Evolutionary conservation across 208 protist species (phyloP), one percentile per base, ranked within the genome.

Genomic region (Novymonas esmeraldas): DNA sequence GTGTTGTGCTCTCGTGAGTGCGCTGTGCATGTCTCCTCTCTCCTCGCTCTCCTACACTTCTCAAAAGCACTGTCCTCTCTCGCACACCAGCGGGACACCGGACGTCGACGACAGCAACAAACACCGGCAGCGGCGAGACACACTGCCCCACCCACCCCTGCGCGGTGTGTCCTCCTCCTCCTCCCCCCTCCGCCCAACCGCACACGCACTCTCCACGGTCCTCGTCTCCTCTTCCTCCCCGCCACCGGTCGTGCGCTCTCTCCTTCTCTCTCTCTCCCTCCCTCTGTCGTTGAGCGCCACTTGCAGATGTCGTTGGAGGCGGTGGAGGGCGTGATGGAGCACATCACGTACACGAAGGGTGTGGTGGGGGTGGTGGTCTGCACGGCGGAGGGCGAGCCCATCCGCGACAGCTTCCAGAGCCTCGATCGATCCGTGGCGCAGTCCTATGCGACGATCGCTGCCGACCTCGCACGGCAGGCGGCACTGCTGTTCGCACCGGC

Each of bases 331-430:
- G 77, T 94, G 10, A 50, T 95, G n/a, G 90, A 95, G 64, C 81
- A 86, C 73, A 66, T 95, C 58, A 94, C 90, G 34, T 94, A 94
- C 77, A 94, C 87, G 22, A 90, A 91, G 50, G 90, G 90, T 11
- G 90, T 95, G 6, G 11, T 88, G 0, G 90, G 87, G n/a, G 84
- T 79, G 16, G 82, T 95, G 46, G 78, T 95, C 36, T 95, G 90
- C 71, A 90, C 75, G 41, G 33, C 62, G 0, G 84, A 91, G 10
- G 90, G 90, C 20, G 67, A 79, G 18, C 85, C 87, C 5, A 90
- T 95, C 38, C 82, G 90, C 18, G 90, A 95, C 55, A 94, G 71
- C 58, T 95, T 95, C 66, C 83, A 92, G 39, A 81, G 79, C 36
- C 68, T 95, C n/a, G 90, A 95, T 74, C 78, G 90, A 36, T 82